phyloP scores from a whole-genome alignment of 306 rosid species.

The Acacia confusa region DNA sequence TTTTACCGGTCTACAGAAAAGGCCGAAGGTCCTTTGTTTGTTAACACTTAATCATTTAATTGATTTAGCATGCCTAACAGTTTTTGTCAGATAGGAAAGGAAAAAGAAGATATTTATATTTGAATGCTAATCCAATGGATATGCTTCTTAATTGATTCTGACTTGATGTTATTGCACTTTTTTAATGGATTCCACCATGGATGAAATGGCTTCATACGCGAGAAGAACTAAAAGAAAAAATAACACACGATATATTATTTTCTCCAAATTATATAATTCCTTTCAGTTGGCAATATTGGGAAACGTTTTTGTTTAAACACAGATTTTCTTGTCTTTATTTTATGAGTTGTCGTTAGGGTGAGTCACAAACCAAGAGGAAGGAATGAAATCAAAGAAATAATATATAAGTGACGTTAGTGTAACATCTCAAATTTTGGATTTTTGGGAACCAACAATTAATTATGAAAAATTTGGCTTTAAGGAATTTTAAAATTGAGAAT shows the following conservation, averaged over 20 bases:
- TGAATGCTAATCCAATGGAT: background rate
- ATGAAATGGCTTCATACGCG: background rate
- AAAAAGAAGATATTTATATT: background rate
- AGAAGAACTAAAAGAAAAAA: background rate
- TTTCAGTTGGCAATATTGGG: background rate
- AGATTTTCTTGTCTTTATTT: too few relatives aligned
- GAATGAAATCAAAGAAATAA: too few relatives aligned
- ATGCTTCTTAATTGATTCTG: background rate
- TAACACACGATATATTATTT: background rate
- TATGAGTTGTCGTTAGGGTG: too few relatives aligned
- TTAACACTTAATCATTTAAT: background rate
- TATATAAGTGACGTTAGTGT: too few relatives aligned
- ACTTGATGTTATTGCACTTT: background rate
- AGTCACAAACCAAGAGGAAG: too few relatives aligned
- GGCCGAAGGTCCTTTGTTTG: background rate
- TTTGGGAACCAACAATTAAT: too few relatives aligned
- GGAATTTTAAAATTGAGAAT: too few relatives aligned
- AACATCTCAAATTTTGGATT: too few relatives aligned
- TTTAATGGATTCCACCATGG: background rate
- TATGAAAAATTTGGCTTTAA: too few relatives aligned
- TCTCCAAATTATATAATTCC: too few relatives aligned
- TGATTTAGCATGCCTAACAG: background rate
- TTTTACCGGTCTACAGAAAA: background rate
- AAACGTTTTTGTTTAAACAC: too few relatives aligned
- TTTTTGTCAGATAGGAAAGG: background rate